These are phyloP conservation scores for Cystofilobasidium ferigula DNA, from an alignment of 768 basidiomycete species.

Conservation along the genomic window DNA sequence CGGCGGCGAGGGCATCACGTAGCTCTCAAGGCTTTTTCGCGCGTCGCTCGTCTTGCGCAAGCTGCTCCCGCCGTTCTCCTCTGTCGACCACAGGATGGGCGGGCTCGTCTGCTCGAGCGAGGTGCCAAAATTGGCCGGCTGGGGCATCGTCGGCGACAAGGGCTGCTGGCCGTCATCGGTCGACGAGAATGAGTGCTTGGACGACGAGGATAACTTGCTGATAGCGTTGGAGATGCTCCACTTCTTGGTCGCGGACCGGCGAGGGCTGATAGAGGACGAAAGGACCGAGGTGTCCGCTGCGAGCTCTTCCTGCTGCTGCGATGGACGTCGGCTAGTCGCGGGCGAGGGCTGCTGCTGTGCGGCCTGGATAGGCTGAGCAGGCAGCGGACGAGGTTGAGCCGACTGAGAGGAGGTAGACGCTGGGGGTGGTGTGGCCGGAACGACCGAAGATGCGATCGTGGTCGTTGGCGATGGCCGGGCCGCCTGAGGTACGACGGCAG, in stretches of 20 bases:
- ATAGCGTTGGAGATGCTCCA: constrained; percentile 87
- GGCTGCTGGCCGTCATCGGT: too few relatives aligned
- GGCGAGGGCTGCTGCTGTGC: constrained; percentile 48
- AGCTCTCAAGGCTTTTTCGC: constrained; percentile 42
- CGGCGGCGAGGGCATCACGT: constrained; percentile 14
- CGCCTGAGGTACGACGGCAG: constrained; percentile 34
- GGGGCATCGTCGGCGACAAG: constrained; percentile 5
- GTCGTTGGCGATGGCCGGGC: constrained; percentile 46
- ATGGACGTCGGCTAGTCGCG: too few relatives aligned
- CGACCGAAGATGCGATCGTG: constrained; percentile 55
- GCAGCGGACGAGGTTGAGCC: not conserved
- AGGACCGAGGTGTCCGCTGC: not conserved
- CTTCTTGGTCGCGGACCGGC: constrained; percentile 70
- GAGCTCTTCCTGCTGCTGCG: too few relatives aligned
- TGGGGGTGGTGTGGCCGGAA: constrained; percentile 51
- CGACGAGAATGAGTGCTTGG: too few relatives aligned
- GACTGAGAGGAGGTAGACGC: constrained; percentile 14
- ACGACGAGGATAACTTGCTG: constrained; percentile 25
- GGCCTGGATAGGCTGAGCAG: constrained; percentile 34
- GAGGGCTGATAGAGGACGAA: not conserved
- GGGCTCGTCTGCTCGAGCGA: not conserved
- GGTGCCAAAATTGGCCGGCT: not conserved
- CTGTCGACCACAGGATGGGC: constrained; percentile 22
- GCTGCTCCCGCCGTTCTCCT: constrained; percentile 24
- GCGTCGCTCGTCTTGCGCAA: constrained; percentile 45